Evolutionary conservation across 1,139 yeast species (phyloP).

Genomic region (Blastobotrys buckinghamii): DNA sequence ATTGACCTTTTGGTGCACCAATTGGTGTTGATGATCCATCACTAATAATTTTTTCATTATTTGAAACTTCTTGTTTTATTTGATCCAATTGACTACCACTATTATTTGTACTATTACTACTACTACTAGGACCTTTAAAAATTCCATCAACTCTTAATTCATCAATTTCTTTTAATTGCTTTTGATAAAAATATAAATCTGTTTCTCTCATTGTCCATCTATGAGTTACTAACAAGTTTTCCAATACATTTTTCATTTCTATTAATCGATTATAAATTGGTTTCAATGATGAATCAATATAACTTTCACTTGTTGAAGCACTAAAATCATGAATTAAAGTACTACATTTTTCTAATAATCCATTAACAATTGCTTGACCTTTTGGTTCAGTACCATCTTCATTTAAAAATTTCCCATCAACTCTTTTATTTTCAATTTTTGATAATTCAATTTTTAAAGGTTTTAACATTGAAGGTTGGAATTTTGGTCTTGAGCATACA

Average conservation of each 20-base stretch:
- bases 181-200: constrained; percentile 79
- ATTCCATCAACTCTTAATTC: constrained; percentile 55
- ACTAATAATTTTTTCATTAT: background rate
- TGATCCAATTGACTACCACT: background rate
- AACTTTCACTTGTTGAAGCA: constrained; percentile 47
- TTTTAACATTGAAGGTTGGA: constrained; percentile 31
- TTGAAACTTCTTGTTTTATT: background rate
- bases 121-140: constrained; percentile 27
- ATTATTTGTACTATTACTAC: background rate
- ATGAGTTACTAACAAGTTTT: constrained; percentile 78
- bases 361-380: constrained; percentile 51
- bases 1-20: constrained; percentile 42
- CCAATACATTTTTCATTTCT: constrained; percentile 64
- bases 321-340: constrained; percentile 64
- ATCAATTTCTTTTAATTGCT: constrained; percentile 65
- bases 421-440: constrained; percentile 40
- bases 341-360: constrained; percentile 66
- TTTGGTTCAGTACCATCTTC: constrained; percentile 22
- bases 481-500: constrained; percentile 40
- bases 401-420: constrained; percentile 42
- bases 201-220: constrained; percentile 97
- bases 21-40: constrained; percentile 10
- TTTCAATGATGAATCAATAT: constrained; percentile 44
- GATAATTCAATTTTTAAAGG: constrained; percentile 37
- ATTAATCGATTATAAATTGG: constrained; percentile 51